These are phyloP conservation scores for Geotrichum cucujoidarum DNA, from an alignment of 1,139 yeast genomes.

Conservation along the genomic window DNA sequence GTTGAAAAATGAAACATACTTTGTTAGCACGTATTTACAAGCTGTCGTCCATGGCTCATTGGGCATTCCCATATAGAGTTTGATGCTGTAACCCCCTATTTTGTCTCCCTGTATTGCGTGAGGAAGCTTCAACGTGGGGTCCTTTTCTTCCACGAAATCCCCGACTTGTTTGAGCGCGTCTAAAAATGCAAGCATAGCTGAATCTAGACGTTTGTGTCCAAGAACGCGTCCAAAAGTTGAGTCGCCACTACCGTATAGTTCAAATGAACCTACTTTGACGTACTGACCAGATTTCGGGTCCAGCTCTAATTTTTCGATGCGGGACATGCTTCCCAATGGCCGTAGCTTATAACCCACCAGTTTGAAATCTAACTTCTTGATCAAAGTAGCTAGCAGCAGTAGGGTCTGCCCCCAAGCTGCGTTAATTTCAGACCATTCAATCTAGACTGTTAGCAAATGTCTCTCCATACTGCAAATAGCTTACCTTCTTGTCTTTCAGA, in stretches of 20 bases:
- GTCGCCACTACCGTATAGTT: conserved; percentile 61
- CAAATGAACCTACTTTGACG: conserved; percentile 37
- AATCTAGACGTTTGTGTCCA: conserved; percentile 65
- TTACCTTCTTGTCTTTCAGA: conserved; percentile 42
- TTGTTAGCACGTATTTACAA: conserved; percentile 73
- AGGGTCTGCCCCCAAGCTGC: conserved; percentile 89
- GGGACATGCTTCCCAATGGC: conserved; percentile 83
- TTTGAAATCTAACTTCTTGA: conserved; percentile 51
- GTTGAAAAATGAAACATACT: conserved; percentile 29
- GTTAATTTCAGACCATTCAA: conserved; percentile 89
- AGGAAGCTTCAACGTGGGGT: conserved; percentile 64
- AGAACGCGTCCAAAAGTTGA: conserved; percentile 64
- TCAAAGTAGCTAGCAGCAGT: conserved; percentile 60
- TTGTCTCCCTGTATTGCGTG: conserved; percentile 58
- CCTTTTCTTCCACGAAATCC: conserved; percentile 44
- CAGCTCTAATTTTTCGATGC: conserved; percentile 56
- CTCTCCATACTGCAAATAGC: neutral
- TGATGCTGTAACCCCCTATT: conserved; percentile 73
- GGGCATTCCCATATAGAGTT: conserved; percentile 56
- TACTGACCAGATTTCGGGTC: conserved; percentile 36
- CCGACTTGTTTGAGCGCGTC: conserved; percentile 60
- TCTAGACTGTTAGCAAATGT: conserved; percentile 22
- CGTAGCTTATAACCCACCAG: conserved; percentile 59
- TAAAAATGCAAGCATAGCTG: conserved; percentile 70
- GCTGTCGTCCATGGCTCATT: conserved; percentile 88